These are phyloP conservation scores for Hawksworthiomyces lignivorus DNA, from an alignment of 2,329 filamentous ascomycete genomes.

Conservation along the genomic window DNA sequence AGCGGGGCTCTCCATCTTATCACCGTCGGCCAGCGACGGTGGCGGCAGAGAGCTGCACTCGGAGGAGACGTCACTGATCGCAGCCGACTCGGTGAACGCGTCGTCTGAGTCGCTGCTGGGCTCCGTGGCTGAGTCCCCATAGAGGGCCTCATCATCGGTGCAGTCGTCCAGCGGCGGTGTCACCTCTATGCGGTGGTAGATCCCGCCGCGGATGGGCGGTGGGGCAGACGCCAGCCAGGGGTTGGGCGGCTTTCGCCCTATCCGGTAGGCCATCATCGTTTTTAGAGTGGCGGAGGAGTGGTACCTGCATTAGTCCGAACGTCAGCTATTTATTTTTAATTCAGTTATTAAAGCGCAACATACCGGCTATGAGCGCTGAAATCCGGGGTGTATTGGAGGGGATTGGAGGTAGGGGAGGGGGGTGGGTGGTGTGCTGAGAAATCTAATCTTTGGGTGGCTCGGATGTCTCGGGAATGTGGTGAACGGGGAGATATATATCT, in stretches of 20 bases:
- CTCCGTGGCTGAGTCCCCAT: constrained; percentile 1
- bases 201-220: constrained; percentile 41
- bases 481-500: constrained; percentile 1
- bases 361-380: not conserved
- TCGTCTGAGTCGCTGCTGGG: constrained; percentile 8
- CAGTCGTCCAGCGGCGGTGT: constrained; percentile 1
- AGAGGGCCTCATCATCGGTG: not conserved
- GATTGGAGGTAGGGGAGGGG: constrained; percentile 1
- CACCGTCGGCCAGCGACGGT: not conserved
- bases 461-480: constrained; percentile 7
- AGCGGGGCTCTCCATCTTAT: not conserved
- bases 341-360: not conserved
- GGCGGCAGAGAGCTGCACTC: constrained; percentile 3
- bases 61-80: constrained; percentile 7
- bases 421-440: constrained; percentile 9
- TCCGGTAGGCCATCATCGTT: constrained; percentile 53
- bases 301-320: constrained; percentile 37
- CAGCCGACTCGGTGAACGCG: not conserved
- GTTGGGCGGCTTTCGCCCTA: constrained; percentile 46
- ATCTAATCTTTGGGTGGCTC: constrained; percentile 9
- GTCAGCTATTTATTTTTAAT: constrained; percentile 19
- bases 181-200: constrained; percentile 8
- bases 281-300: constrained; percentile 45
- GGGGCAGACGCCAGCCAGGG: constrained; percentile 48
- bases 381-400: not conserved